Percentiles rank a stretch among this genome's conserved stretches.
Conservation (phyloP, 2,329 filamentous ascomycete species). For the Epichloe uncinata region DNA sequence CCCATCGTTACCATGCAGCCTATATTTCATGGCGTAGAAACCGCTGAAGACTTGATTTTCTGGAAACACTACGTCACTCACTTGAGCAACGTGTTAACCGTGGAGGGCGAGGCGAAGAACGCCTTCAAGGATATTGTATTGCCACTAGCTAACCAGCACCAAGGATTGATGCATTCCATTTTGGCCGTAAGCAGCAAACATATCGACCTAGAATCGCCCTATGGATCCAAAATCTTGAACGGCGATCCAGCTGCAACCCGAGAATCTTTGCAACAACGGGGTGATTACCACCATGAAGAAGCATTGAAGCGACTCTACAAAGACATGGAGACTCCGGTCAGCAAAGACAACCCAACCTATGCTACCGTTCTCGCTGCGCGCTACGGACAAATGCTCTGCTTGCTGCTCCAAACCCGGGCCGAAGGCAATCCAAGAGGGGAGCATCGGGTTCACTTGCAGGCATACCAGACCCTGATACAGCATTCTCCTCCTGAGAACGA, state of each 20-base stretch:
- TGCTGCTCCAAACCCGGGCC: constrained; percentile 43
- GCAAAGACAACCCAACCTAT: constrained; percentile 30
- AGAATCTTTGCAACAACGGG: constrained; percentile 34
- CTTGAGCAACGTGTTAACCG: constrained; percentile 67
- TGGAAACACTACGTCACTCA: constrained; percentile 72
- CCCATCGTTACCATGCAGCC: constrained; percentile 45
- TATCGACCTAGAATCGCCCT: constrained; percentile 45
- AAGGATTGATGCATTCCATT: constrained; percentile 81
- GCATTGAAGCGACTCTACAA: constrained; percentile 39
- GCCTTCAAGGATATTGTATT: constrained; percentile 77
- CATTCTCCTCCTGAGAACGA: constrained; percentile 47
- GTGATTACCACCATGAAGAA: constrained; percentile 41
- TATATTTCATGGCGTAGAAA: constrained; percentile 73
- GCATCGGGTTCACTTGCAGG: constrained; percentile 68
- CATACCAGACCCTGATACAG: constrained; percentile 59
- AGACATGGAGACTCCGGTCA: constrained; percentile 28
- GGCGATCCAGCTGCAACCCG: constrained; percentile 34
- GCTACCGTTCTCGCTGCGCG: constrained; percentile 37
- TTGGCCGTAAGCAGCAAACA: constrained; percentile 74
- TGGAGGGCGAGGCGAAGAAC: constrained; percentile 69
- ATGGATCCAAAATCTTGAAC: constrained; percentile 38
- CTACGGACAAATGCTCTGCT: constrained; percentile 51
- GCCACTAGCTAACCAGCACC: constrained; percentile 66
- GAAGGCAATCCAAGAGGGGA: constrained; percentile 48
- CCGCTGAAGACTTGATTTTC: constrained; percentile 63